Conservation (phyloP, 306 rosid genomes). For the Fragaria vesca region DNA sequence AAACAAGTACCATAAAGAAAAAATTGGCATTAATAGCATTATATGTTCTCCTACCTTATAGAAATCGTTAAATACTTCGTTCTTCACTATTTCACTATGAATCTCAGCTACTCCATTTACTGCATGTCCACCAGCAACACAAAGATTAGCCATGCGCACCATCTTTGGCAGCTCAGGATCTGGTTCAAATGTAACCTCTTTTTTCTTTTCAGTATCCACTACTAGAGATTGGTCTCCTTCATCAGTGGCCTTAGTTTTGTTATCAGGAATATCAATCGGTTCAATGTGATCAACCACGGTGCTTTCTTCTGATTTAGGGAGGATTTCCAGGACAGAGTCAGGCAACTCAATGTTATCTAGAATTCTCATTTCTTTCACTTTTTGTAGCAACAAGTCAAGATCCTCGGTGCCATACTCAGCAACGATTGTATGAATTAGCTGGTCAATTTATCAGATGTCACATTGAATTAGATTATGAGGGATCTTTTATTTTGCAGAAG, state of each 20-base stretch:
- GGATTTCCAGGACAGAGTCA: conserved; percentile 48
- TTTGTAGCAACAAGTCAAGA: conserved; percentile 52
- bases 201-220: conserved; percentile 35
- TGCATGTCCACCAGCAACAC: conserved; percentile 92
- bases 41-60: conserved; percentile 47
- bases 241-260: conserved; percentile 29
- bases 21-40: neutral
- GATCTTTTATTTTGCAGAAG: neutral
- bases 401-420: conserved; percentile 67
- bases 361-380: conserved; percentile 85
- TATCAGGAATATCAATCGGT: conserved; percentile 13
- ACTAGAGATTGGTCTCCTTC: conserved; percentile 38
- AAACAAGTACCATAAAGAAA: neutral
- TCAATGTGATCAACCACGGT: conserved; percentile 25
- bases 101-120: conserved; percentile 97
- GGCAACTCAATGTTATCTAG: conserved; percentile 88
- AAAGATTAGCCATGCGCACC: conserved; percentile 94
- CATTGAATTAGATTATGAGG: neutral
- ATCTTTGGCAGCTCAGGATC: conserved; percentile 46
- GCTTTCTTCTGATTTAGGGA: conserved; percentile 47
- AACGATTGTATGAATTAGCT: conserved; percentile 71
- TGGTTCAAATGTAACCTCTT: conserved; percentile 58
- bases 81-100: conserved; percentile 91
- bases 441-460: conserved; percentile 10
- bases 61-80: conserved; percentile 82